phyloP scores from a whole-genome alignment of 768 basidiomycete genomes.

The Leccinum longicurvipes region DNA sequence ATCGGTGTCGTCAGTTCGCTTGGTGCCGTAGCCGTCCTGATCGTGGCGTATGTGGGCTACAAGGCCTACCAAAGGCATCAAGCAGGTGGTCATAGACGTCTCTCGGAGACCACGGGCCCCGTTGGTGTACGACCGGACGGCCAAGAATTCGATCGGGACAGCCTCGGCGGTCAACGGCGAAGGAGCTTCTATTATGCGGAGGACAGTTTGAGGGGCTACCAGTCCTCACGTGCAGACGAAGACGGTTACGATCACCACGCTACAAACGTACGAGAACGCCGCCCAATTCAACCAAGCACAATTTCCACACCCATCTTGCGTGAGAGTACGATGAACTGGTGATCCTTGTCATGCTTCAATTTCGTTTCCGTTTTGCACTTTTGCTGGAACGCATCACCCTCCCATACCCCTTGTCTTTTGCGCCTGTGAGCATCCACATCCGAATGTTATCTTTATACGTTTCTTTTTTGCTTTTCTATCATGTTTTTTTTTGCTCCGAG shows the following conservation, averaged over 20 bases:
- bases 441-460: slow-evolving; percentile 2
- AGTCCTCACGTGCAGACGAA: slow-evolving; percentile 37
- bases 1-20: slow-evolving; percentile 87
- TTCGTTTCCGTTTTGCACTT: neutral
- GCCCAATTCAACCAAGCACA: slow-evolving; percentile 53
- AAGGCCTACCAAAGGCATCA: slow-evolving; percentile 64
- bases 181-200: slow-evolving; percentile 86
- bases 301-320: slow-evolving; percentile 76
- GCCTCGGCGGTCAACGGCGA: slow-evolving; percentile 66
- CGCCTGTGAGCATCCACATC: neutral
- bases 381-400: slow-evolving; percentile 7
- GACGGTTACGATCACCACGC: slow-evolving; percentile 35
- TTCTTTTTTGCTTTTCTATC: neutral
- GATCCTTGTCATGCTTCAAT: slow-evolving; percentile 15
- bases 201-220: slow-evolving; percentile 68
- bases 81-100: slow-evolving; percentile 66
- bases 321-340: slow-evolving; percentile 89
- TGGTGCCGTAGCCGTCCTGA: slow-evolving; percentile 71
- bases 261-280: slow-evolving; percentile 50
- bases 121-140: slow-evolving; percentile 55
- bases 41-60: slow-evolving; percentile 69
- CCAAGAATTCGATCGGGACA: slow-evolving; percentile 76
- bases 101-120: slow-evolving; percentile 49
- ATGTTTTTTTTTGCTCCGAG: neutral
- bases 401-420: slow-evolving; percentile 12